These are phyloP conservation scores for Pseudogymnoascus destructans DNA, from an alignment of 2,329 filamentous ascomycete species.

Conservation along the genomic window DNA sequence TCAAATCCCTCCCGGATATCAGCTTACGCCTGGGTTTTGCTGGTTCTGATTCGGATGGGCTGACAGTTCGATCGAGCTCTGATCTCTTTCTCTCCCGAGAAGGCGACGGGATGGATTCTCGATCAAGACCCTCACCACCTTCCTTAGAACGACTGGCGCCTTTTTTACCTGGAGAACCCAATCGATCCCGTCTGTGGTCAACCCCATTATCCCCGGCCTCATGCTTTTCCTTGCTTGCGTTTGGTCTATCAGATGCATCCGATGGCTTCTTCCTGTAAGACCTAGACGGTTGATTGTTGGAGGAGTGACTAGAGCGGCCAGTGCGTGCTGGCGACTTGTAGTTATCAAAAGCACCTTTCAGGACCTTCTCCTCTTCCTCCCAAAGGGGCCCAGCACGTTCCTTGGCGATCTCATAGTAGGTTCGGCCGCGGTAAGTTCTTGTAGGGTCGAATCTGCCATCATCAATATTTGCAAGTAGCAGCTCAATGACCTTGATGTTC, in stretches of 20 bases:
- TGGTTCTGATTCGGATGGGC: conserved; percentile 28
- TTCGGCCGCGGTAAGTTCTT: conserved; percentile 56
- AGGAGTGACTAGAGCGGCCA: not conserved
- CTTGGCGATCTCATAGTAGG: conserved; percentile 78
- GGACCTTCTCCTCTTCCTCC: conserved; percentile 71
- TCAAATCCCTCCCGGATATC: conserved; percentile 48
- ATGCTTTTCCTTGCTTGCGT: not conserved
- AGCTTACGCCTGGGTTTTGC: conserved; percentile 49
- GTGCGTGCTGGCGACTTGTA: conserved; percentile 30
- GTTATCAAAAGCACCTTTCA: conserved; percentile 64
- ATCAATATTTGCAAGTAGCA: conserved; percentile 60
- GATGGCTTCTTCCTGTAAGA: conserved; percentile 1
- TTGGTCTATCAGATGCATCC: not conserved
- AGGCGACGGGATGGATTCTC: not conserved
- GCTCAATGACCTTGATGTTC: conserved; percentile 70
- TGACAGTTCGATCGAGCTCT: not conserved
- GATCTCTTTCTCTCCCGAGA: not conserved
- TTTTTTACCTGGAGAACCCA: not conserved
- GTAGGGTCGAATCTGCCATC: conserved; percentile 63
- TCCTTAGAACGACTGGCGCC: not conserved
- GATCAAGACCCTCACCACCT: not conserved
- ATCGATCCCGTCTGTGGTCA: not conserved
- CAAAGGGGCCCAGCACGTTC: conserved; percentile 75
- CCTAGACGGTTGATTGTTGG: not conserved
- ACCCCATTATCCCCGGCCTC: not conserved